Evolutionary conservation across 2,329 filamentous ascomycete species (phyloP).

Genomic region (Xenosphaeropsis pyriputrescens): DNA sequence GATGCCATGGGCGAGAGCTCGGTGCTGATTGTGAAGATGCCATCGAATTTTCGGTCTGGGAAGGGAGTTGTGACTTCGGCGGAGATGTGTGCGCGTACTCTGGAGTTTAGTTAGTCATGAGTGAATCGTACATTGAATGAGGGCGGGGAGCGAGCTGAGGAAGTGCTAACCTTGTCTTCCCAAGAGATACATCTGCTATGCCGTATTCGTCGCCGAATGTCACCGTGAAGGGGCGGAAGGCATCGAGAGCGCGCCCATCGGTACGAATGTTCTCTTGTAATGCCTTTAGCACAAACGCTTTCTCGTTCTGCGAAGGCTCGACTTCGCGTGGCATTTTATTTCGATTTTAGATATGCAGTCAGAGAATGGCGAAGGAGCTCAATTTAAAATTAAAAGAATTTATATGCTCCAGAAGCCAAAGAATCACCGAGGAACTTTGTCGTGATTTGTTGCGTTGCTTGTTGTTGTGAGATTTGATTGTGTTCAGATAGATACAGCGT

Average conservation of each 20-base stretch:
- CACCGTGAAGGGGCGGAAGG: constrained; percentile 65
- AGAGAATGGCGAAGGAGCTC: no score
- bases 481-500: no score
- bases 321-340: constrained; percentile 74
- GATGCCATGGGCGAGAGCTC: constrained; percentile 89
- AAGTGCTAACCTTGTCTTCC: constrained; percentile 64
- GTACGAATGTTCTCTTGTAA: constrained; percentile 68
- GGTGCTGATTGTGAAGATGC: constrained; percentile 81
- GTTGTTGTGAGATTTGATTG: no score
- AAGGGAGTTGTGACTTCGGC: constrained; percentile 79
- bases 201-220: constrained; percentile 86
- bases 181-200: constrained; percentile 71
- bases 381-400: no score
- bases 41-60: constrained; percentile 83
- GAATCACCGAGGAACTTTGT: no score
- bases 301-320: constrained; percentile 80
- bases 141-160: neutral
- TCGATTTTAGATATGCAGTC: neutral
- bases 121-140: neutral
- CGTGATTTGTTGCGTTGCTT: no score
- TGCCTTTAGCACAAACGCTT: constrained; percentile 70
- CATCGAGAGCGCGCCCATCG: constrained; percentile 69
- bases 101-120: constrained; percentile 19
- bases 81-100: constrained; percentile 72
- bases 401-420: no score